Evolutionary conservation across 2,329 filamentous ascomycete genomes (phyloP), one percentile per base, ranked within the genome.

Genomic region (Hypoxylon sp.): DNA sequence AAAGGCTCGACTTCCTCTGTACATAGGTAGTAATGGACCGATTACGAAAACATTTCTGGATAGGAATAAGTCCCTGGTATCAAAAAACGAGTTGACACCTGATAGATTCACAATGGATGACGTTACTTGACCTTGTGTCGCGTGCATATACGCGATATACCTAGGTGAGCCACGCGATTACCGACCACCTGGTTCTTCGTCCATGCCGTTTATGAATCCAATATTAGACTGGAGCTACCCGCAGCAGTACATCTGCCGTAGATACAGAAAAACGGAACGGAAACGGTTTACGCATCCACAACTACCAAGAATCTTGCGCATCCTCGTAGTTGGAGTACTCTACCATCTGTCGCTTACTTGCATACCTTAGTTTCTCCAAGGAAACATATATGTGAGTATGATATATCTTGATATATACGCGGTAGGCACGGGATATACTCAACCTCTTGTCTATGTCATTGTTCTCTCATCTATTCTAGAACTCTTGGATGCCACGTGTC

Each of bases 401-500:
- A 47, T 19, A 42, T 24, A 46, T 56, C 29, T n/a, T 39, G 53
- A 11, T 46, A 56, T 46, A n/a, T 46, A 42, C 53, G 46, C 31
- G 17, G 39, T n/a, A 19, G 26, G 26, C 17, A 33, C 19, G 14
- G 26, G 33, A 47, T 47, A 31, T 47, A 29, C 35, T 17, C 24
- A 24, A 17, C 33, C 17, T 13, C 44, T 44, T 33, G 17, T 31
- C 9, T 26, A 19, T 14, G 14, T 47, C 54, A 35, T 35, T 19
- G 17, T 31, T 35, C 33, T 24, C 44, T 35, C 10, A 24, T 47
- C 39, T 56, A 47, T 35, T 35, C 54, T 14, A 35, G 54, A 47
- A 9, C 11, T 56, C 54, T 56, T 47, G 39, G 29, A 56, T 56
- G 54, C 54, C 54, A 56, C 54, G 54, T 56, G 39, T 56, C 39